Conservation (phyloP, 805 yeast species). For the Martiniozyma abietophila region DNA sequence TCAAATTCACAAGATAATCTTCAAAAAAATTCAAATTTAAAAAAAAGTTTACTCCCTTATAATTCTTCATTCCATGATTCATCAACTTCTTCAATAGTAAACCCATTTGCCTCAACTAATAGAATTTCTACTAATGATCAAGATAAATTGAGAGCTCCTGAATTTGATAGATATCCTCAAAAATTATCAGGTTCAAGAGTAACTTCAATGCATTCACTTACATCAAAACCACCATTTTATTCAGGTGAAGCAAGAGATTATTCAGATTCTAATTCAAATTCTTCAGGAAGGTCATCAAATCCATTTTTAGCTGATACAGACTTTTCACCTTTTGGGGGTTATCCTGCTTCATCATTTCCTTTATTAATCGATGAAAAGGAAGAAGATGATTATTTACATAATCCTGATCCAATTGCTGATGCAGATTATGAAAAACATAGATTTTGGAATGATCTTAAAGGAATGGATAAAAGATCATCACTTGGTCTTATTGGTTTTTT, state of each 20-base stretch:
- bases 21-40: slow-evolving; percentile 12
- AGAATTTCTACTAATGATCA: slow-evolving; percentile 11
- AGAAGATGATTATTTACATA: slow-evolving; percentile 89
- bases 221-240: slow-evolving; percentile 21
- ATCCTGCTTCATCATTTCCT: slow-evolving; percentile 90
- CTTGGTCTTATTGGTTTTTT: slow-evolving; percentile 57
- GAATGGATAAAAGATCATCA: slow-evolving; percentile 53
- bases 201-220: slow-evolving; percentile 40
- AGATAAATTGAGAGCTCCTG: slow-evolving; percentile 29
- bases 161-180: slow-evolving; percentile 61
- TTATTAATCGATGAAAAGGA: slow-evolving; percentile 87
- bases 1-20: slow-evolving; percentile 5
- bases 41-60: slow-evolving; percentile 16
- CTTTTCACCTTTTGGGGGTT: slow-evolving; percentile 91
- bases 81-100: slow-evolving; percentile 19
- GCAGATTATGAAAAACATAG: slow-evolving; percentile 73
- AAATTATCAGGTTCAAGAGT: slow-evolving; percentile 42
- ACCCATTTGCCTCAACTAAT: slow-evolving; percentile 24
- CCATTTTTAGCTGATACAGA: slow-evolving; percentile 50
- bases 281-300: slow-evolving; percentile 18
- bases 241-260: slow-evolving; percentile 1
- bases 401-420: slow-evolving; percentile 92
- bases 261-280: slow-evolving; percentile 14
- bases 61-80: slow-evolving; percentile 21
- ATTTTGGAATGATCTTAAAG: slow-evolving; percentile 52